These are phyloP conservation scores for Eucalyptus globulus DNA, from an alignment of 345 rosid genomes.

Conservation along the genomic window DNA sequence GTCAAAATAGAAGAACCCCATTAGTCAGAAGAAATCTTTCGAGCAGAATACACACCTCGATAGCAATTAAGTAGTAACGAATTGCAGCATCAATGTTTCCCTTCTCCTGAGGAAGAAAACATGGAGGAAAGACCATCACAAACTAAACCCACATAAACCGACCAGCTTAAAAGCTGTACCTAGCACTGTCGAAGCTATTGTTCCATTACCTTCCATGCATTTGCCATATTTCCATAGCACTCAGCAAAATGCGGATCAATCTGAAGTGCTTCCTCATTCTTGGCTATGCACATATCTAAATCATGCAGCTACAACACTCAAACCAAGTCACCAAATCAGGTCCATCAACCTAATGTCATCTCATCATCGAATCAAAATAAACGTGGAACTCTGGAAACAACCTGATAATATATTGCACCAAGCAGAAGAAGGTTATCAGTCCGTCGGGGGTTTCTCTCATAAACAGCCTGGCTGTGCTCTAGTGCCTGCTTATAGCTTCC, in stretches of 20 bases:
- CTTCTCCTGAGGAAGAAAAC: slow-evolving; percentile 58
- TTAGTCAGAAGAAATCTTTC: not conserved
- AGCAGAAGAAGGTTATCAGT: slow-evolving; percentile 93
- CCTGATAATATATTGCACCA: slow-evolving; percentile 98
- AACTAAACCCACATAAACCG: not conserved
- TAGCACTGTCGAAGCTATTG: not conserved
- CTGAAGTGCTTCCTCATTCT: slow-evolving; percentile 93
- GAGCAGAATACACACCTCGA: slow-evolving; percentile 58
- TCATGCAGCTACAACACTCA: slow-evolving; percentile 55
- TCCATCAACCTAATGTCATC: not conserved
- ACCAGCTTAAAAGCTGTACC: not conserved
- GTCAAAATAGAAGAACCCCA: not conserved
- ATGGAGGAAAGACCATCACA: not conserved
- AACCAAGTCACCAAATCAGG: not conserved
- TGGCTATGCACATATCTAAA: slow-evolving; percentile 90
- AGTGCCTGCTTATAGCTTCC: slow-evolving; percentile 79
- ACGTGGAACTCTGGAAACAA: not conserved
- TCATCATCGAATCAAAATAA: not conserved
- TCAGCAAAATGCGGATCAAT: slow-evolving; percentile 92
- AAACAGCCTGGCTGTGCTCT: slow-evolving; percentile 69
- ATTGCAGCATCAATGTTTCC: slow-evolving; percentile 89
- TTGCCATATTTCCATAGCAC: slow-evolving; percentile 99
- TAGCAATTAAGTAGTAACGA: slow-evolving; percentile 83
- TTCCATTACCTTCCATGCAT: slow-evolving; percentile 85
- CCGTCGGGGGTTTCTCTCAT: slow-evolving; percentile 61